These are phyloP conservation scores for Rhizophora apiculata DNA, from an alignment of 345 rosid genomes.

Conservation along the genomic window DNA sequence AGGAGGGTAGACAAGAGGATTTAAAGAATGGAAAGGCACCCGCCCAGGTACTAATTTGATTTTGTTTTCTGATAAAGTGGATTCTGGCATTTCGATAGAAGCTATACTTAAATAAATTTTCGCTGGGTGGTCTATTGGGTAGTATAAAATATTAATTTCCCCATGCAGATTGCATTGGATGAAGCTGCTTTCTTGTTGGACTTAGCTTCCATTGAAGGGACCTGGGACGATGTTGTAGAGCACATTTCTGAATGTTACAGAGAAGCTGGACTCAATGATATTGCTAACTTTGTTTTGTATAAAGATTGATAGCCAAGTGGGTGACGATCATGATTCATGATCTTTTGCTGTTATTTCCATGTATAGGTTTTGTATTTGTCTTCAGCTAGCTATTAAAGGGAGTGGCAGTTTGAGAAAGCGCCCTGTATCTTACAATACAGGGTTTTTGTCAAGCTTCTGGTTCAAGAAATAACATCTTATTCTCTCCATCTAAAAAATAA, in stretches of 20 bases:
- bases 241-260: conserved; percentile 66
- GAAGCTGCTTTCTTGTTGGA: conserved; percentile 88
- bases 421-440: too few relatives aligned
- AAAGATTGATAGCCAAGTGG: conserved; percentile 38
- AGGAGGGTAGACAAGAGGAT: conserved; percentile 76
- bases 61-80: background rate
- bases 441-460: too few relatives aligned
- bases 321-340: background rate
- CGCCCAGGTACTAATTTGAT: conserved; percentile 46
- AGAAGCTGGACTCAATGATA: conserved; percentile 60
- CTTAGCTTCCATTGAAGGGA: conserved; percentile 81
- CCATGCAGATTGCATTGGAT: conserved; percentile 58
- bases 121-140: background rate
- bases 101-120: background rate
- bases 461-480: too few relatives aligned
- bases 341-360: background rate
- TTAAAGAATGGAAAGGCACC: conserved; percentile 80
- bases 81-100: background rate
- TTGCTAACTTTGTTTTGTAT: conserved; percentile 56
- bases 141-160: conserved; percentile 2
- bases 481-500: too few relatives aligned
- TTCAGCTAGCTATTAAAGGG: background rate
- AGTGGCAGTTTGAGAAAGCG: background rate
- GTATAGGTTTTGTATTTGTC: conserved; percentile 3
- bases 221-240: conserved; percentile 54